Evolutionary conservation across 2,329 filamentous ascomycete species (phyloP), one percentile per base, ranked within the genome.

Genomic region (Scedosporium minutisporum): DNA sequence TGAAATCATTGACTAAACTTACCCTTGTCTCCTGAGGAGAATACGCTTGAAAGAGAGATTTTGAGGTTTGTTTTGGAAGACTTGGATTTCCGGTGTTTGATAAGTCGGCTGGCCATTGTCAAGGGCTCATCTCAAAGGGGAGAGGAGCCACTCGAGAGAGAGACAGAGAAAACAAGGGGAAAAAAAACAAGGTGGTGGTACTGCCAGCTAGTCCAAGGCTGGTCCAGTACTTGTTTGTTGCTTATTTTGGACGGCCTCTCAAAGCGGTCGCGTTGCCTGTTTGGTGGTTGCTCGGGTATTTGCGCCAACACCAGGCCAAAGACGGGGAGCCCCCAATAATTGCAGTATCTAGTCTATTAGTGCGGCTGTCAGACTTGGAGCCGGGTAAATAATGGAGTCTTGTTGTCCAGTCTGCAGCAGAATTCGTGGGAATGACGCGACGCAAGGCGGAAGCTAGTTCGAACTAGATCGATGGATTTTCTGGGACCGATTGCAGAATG

Each of bases 1-100:
- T 55, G 18, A 23, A 55, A 25, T 23, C 4, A 27, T 25, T n/a
- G 44, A 18, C 18, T 48, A 6, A 21, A 48, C 51, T 55, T 55
- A 55, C 51, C 21, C 51, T 55, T 55, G 18, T 55, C 51, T 18
- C 21, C 23, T 7, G 48, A 38, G 9, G 33, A 55, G 12, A 55
- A 55, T 55, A 55, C 51, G 12, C 51, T 55, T 23, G 51, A 55
- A 55, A 55, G 57, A 25, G 51, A 33, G 41, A 44, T 53, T 33
- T 62, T 62, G 10, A 46, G 33, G 16, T 44, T 41, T 21, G 33
- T 38, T 38, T 38, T 62, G 18, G 60, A 48, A 58, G 51, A 23
- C 33, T 55, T 62, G 38, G 48, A 44, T 62, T 62, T 62, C 29
- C 60, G 51, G 53, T 57, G 41, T 41, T 62, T 62, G 23, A 62